Conservation (phyloP, 495 filamentous ascomycete genomes). For the Aspergillus incahuasiensis region DNA sequence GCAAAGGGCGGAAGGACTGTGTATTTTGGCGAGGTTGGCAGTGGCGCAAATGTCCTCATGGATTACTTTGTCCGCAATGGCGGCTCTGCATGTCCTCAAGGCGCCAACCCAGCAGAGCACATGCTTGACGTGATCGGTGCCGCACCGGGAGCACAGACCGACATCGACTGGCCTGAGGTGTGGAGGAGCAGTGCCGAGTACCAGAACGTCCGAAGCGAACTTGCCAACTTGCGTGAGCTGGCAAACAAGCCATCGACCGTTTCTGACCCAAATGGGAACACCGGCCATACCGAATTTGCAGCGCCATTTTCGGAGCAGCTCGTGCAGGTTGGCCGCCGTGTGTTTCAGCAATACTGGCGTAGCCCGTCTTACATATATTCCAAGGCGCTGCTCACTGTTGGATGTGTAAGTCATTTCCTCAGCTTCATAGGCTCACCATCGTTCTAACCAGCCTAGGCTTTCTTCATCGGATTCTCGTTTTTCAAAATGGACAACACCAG, state of each 20-base stretch:
- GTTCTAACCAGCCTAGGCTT: conserved; percentile 49
- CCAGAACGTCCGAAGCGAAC: conserved; percentile 58
- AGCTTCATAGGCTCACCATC: conserved; percentile 50
- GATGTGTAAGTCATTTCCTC: conserved; percentile 1
- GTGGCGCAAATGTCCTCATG: conserved; percentile 67
- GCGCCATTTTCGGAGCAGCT: conserved; percentile 53
- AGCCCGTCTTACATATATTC: conserved; percentile 55
- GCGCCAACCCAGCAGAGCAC: conserved; percentile 90
- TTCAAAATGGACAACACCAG: conserved; percentile 65
- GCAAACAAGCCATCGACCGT: conserved; percentile 62
- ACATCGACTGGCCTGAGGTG: conserved; percentile 75
- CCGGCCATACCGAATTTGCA: conserved; percentile 46
- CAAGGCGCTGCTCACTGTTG: conserved; percentile 55
- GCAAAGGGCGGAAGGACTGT: conserved; percentile 77
- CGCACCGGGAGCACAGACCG: conserved; percentile 69
- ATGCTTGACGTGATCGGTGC: conserved; percentile 94
- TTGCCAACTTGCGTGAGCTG: conserved; percentile 59
- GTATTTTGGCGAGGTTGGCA: conserved; percentile 86
- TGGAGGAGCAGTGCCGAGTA: conserved; percentile 78
- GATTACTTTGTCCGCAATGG: conserved; percentile 81
- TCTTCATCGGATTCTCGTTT: conserved; percentile 94
- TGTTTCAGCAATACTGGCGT: conserved; percentile 57
- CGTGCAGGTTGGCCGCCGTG: conserved; percentile 44
- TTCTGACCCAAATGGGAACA: conserved; percentile 47
- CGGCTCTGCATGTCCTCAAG: conserved; percentile 59